Conservation (phyloP, 306 rosid species). For the Pueraria montana region DNA sequence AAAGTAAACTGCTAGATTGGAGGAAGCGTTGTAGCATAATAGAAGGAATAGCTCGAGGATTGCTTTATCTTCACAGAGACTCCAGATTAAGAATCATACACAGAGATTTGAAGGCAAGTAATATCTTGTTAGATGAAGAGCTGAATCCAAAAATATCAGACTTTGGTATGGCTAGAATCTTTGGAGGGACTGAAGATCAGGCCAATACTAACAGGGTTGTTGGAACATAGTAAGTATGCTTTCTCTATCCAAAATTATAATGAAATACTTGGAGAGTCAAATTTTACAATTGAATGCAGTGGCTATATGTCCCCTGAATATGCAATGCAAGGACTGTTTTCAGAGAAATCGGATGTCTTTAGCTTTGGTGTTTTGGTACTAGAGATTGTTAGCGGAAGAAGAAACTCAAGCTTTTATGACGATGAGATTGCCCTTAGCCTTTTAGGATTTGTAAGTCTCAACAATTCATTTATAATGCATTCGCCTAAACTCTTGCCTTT, state of each 20-base stretch:
- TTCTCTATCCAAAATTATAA: neutral
- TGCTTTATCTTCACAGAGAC: slow-evolving; percentile 8
- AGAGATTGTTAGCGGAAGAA: neutral
- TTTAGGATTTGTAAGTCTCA: neutral
- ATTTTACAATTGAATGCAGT: neutral
- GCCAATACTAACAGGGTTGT: neutral
- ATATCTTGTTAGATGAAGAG: slow-evolving; percentile 13
- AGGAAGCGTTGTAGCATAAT: neutral
- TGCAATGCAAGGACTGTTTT: neutral
- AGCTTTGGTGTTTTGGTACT: neutral
- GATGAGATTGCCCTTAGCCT: neutral
- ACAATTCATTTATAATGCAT: neutral
- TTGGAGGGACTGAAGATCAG: neutral
- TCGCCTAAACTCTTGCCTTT: neutral
- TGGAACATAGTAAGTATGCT: neutral
- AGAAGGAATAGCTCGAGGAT: slow-evolving; percentile 6
- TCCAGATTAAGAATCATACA: slow-evolving; percentile 2
- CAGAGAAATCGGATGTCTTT: neutral
- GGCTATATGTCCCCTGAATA: neutral
- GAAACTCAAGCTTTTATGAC: slow-evolving; percentile 1
- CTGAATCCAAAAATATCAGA: slow-evolving; percentile 9
- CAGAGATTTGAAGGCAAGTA: slow-evolving; percentile 3
- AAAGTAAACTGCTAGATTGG: neutral
- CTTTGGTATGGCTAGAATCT: neutral
- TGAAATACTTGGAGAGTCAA: neutral